A percentile compares a stretch with the other conserved stretches of the same genome.
Evolutionary conservation across 225 moss, liverwort and hornwort genomes (phyloP).

Genomic region (Pseudisothecium myosuroides): DNA sequence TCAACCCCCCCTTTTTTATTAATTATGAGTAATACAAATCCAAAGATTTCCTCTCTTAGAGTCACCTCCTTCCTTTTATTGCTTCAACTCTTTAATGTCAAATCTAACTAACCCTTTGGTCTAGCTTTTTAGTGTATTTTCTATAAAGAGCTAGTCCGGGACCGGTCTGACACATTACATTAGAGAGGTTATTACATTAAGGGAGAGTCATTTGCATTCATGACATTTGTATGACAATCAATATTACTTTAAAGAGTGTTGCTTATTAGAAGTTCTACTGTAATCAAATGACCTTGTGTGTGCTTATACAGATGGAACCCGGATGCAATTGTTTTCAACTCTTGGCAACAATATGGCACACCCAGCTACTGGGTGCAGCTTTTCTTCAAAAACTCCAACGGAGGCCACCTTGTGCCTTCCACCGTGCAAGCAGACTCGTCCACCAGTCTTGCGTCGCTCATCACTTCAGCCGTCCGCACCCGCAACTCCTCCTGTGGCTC

Average conservation of each 20-base stretch:
- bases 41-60: background rate
- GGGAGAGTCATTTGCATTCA: background rate
- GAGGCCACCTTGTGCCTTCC: slow-evolving; percentile 45
- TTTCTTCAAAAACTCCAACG: slow-evolving; percentile 70
- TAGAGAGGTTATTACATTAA: background rate
- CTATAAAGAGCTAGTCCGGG: rapidly evolving
- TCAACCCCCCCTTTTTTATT: no score
- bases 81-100: background rate
- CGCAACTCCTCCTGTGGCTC: slow-evolving; percentile 26
- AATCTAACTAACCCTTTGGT: background rate
- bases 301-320: slow-evolving; percentile 66
- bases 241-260: background rate
- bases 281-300: background rate
- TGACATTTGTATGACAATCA: background rate
- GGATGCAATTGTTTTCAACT: slow-evolving; percentile 87
- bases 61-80: background rate
- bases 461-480: slow-evolving; percentile 42
- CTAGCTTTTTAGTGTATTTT: background rate
- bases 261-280: background rate
- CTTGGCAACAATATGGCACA: slow-evolving; percentile 81
- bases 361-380: slow-evolving; percentile 95
- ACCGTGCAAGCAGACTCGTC: slow-evolving; percentile 30
- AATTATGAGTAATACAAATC: background rate
- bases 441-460: slow-evolving; percentile 28
- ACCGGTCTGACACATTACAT: background rate